phyloP scores from a whole-genome alignment of 768 basidiomycete species.

The Boletus pseudopeckii region DNA sequence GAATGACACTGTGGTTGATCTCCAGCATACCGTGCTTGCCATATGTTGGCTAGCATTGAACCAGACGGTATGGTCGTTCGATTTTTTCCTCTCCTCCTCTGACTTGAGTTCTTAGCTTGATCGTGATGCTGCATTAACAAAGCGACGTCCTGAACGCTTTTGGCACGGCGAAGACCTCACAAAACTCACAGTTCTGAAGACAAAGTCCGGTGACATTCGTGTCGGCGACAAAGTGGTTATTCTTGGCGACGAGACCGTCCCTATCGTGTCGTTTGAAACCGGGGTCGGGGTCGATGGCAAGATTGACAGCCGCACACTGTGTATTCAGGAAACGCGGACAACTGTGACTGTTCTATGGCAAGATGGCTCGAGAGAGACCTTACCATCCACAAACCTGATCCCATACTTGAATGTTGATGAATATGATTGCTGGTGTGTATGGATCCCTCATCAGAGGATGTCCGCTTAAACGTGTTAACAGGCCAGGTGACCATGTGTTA shows the following conservation, averaged over 20 bases:
- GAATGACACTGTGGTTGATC: constrained; percentile 63
- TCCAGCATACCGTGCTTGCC: constrained; percentile 75
- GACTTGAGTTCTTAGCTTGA: constrained; percentile 49
- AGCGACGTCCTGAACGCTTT: constrained; percentile 67
- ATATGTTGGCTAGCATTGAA: constrained; percentile 87
- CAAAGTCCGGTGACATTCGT: constrained; percentile 62
- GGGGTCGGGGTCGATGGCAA: constrained; percentile 42
- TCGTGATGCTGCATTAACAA: constrained; percentile 47
- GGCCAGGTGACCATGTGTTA: constrained; percentile 89
- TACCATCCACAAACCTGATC: constrained; percentile 63
- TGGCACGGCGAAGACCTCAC: constrained; percentile 67
- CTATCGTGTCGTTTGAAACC: constrained; percentile 59
- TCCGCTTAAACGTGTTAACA: constrained; percentile 29
- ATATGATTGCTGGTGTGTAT: constrained; percentile 79
- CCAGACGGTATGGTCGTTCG: constrained; percentile 57
- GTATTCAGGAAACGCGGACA: constrained; percentile 72
- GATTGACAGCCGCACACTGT: constrained; percentile 53
- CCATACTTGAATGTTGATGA: constrained; percentile 88
- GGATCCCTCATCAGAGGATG: background rate
- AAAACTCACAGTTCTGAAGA: constrained; percentile 61
- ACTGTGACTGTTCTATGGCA: constrained; percentile 80
- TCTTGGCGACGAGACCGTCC: constrained; percentile 45
- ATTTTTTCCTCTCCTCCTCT: background rate
- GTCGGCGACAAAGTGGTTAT: constrained; percentile 71
- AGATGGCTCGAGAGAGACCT: constrained; percentile 64